A percentile compares a stretch with the other conserved stretches of the same genome.
phyloP scores from a whole-genome alignment of 345 rosid species.

The Draba incana region DNA sequence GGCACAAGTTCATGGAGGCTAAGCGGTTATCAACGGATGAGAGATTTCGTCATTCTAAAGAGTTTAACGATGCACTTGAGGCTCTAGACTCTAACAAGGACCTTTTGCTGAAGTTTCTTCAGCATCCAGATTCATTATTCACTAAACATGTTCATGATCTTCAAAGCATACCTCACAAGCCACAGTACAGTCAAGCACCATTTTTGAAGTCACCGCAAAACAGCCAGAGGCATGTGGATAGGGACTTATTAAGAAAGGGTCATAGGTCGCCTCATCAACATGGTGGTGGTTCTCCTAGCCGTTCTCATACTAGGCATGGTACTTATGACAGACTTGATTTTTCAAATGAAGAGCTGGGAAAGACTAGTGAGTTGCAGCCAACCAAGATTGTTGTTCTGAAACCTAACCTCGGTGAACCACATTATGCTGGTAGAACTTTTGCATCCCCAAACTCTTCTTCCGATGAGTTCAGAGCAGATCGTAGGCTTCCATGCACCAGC shows the following conservation, averaged over 20 bases:
- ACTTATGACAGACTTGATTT: conserved; percentile 43
- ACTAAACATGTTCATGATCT: conserved; percentile 80
- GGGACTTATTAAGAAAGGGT: conserved; percentile 45
- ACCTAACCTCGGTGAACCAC: conserved; percentile 72
- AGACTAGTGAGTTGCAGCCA: conserved; percentile 50
- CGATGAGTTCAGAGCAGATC: conserved; percentile 53
- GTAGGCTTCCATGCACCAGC: conserved; percentile 48
- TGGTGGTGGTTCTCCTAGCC: conserved; percentile 44
- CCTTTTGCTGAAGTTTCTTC: conserved; percentile 75
- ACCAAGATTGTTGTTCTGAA: conserved; percentile 92
- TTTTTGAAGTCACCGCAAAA: conserved; percentile 46
- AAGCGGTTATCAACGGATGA: conserved; percentile 76
- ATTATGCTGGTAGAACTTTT: conserved; percentile 46
- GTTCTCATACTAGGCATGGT: conserved; percentile 40
- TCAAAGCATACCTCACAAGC: conserved; percentile 47
- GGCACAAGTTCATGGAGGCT: conserved; percentile 76
- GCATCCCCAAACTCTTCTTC: conserved; percentile 59
- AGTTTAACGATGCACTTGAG: conserved; percentile 77
- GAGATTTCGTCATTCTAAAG: conserved; percentile 72
- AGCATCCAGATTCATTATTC: conserved; percentile 86
- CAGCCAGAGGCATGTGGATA: conserved; percentile 41
- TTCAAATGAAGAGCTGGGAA: conserved; percentile 48
- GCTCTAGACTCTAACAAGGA: conserved; percentile 81
- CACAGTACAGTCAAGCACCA: conserved; percentile 50
- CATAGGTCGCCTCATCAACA: conserved; percentile 43